Evolutionary conservation across 2,329 filamentous ascomycete species (phyloP), one percentile per base, ranked within the genome.

Genomic region (Pestalotiopsis sp.): DNA sequence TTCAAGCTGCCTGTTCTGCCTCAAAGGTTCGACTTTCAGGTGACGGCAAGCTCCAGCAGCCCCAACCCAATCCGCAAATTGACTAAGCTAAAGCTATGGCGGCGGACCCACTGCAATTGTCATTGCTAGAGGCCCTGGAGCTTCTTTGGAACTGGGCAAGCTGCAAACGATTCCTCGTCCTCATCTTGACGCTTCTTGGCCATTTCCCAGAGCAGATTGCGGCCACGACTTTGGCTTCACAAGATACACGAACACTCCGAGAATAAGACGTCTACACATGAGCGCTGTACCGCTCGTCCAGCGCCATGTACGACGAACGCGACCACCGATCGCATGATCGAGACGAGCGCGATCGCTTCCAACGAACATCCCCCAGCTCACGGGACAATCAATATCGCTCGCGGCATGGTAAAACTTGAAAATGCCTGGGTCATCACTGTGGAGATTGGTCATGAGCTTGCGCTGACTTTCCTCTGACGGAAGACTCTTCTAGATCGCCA

Each of bases 361-460:
- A 73, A 70, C 76, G 72, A 69, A 77, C 73, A 76, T 78, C 76
- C 23, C 73, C 76, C 57, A 66, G 70, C 66, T 74, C 76, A 64
- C 72, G 73, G 70, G 77, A 77, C 70, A 70, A 73, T 69, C 75
- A 76, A 66, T 74, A 77, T 77, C 77, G 74, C 72, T 76, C 76
- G 73, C 76, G 76, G 75, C 77, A 79, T 75, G 77, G 77, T 79
- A 79, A 78, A 77, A 76, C 73, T 66, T 72, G 75, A 62, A 73
- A 76, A 69, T 75, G 75, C 77, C 76, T 78, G 75, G 62, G 45
- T 52, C 27, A 60, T 66, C 20, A 60, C 38, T 66, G 27, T 66
- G 45, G 41, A 62, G 75, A 75, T 73, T 56, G 67, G 69, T 67
- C 66, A 68, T 73, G 77, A 77, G 75, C 73, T 71, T 75, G 71